Evolutionary conservation across 2,329 filamentous ascomycete genomes (phyloP).

Genomic region (Neopestalotiopsis clavispora): DNA sequence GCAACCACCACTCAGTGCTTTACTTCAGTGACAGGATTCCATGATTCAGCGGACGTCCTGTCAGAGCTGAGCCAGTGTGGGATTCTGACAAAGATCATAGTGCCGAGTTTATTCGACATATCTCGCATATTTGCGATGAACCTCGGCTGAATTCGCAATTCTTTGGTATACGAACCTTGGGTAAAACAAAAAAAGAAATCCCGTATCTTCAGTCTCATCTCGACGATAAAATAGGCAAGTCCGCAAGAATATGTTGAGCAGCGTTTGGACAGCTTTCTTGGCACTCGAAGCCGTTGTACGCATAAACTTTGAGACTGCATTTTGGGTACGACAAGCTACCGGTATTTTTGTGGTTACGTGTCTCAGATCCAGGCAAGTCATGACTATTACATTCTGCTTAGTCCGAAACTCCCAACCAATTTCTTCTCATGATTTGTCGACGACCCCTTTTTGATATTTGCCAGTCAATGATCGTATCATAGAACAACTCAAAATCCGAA

Average conservation of each 20-base stretch:
- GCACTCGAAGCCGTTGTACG: neutral
- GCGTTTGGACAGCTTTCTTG: neutral
- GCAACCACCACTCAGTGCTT: too few relatives aligned
- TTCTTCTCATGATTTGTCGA: neutral
- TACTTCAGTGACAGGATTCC: too few relatives aligned
- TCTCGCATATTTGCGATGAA: too few relatives aligned
- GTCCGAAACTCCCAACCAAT: neutral
- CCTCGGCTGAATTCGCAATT: too few relatives aligned
- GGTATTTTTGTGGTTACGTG: neutral
- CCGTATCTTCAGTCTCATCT: too few relatives aligned
- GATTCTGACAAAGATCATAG: too few relatives aligned
- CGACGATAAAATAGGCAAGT: too few relatives aligned
- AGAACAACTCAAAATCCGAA: neutral
- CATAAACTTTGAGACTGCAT: neutral
- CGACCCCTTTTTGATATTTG: neutral
- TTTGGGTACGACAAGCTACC: neutral
- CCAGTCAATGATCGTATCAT: neutral
- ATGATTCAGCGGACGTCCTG: too few relatives aligned
- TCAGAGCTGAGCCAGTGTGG: too few relatives aligned
- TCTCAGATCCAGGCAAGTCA: neutral
- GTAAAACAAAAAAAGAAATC: too few relatives aligned
- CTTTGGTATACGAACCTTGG: too few relatives aligned
- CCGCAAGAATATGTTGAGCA: neutral
- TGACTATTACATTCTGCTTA: conserved; percentile 1
- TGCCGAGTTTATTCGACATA: too few relatives aligned